Conservation (phyloP, 2,329 filamentous ascomycete genomes). For the Cladophialophora carrionii region DNA sequence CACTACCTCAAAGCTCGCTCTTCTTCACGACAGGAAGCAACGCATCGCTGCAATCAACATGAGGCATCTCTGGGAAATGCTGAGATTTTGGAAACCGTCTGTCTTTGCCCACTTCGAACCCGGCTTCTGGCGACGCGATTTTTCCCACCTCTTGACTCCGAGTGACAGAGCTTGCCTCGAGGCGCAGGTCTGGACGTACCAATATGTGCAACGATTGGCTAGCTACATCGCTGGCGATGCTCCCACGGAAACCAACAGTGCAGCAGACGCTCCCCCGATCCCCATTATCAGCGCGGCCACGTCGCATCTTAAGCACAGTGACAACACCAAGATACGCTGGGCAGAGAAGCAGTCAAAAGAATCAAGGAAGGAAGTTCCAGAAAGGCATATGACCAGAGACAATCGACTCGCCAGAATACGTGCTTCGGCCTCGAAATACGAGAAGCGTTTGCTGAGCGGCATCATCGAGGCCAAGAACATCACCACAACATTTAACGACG, state of each 20-base stretch:
- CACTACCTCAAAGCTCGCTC: conserved; percentile 25
- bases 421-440: conserved; percentile 70
- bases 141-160: conserved; percentile 37
- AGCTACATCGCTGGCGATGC: conserved; percentile 51
- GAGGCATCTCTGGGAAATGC: conserved; percentile 66
- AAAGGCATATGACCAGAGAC: conserved; percentile 42
- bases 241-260: conserved; percentile 40
- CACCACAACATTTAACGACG: conserved; percentile 81
- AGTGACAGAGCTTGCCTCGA: conserved; percentile 43
- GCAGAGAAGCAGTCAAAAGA: conserved; percentile 35
- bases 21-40: conserved; percentile 49
- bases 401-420: conserved; percentile 54
- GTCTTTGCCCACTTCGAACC: conserved; percentile 31
- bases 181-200: conserved; percentile 59
- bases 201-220: conserved; percentile 64
- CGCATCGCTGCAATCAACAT: conserved; percentile 63
- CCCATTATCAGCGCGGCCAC: conserved; percentile 43
- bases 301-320: conserved; percentile 48
- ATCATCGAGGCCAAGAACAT: conserved; percentile 82
- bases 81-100: conserved; percentile 46
- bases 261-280: conserved; percentile 9
- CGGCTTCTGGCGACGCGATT: conserved; percentile 40
- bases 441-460: conserved; percentile 78
- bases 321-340: conserved; percentile 53
- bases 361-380: conserved; percentile 19